Evolutionary conservation across 495 filamentous ascomycete genomes (phyloP).

Genomic region (Cercophora sp.): DNA sequence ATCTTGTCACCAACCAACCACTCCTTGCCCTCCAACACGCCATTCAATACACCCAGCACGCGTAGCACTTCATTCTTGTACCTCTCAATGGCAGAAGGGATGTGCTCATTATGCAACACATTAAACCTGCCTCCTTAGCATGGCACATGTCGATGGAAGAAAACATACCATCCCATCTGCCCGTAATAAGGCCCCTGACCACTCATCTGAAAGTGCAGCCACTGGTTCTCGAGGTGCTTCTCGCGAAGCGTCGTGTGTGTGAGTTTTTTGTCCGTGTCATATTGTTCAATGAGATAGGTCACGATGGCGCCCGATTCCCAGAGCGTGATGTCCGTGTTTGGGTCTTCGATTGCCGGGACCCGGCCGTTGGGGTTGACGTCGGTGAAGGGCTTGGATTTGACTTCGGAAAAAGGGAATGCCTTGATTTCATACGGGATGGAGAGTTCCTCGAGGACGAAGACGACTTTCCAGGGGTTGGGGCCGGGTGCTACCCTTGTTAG

Average conservation of each 20-base stretch:
- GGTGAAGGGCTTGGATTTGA: conserved; percentile 55
- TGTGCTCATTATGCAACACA: conserved; percentile 51
- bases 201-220: conserved; percentile 61
- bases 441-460: conserved; percentile 61
- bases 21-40: conserved; percentile 43
- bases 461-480: conserved; percentile 54
- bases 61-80: conserved; percentile 59
- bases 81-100: conserved; percentile 54
- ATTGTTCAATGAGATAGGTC: conserved; percentile 66
- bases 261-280: conserved; percentile 60
- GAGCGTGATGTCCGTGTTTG: conserved; percentile 60
- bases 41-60: conserved; percentile 56
- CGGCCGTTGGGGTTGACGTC: conserved; percentile 72
- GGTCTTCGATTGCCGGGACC: conserved; percentile 58
- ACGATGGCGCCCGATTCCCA: conserved; percentile 76
- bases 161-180: conserved; percentile 46
- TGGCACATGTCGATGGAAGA: no score
- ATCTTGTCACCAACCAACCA: conserved; percentile 56
- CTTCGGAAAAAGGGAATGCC: conserved; percentile 37
- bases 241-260: conserved; percentile 51
- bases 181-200: conserved; percentile 72
- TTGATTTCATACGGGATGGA: conserved; percentile 50
- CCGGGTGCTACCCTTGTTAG: conserved; percentile 32
- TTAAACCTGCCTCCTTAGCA: no score
- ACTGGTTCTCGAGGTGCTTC: conserved; percentile 56